phyloP scores from a whole-genome alignment of 768 basidiomycete genomes.

The Leccinum subgranulosum region DNA sequence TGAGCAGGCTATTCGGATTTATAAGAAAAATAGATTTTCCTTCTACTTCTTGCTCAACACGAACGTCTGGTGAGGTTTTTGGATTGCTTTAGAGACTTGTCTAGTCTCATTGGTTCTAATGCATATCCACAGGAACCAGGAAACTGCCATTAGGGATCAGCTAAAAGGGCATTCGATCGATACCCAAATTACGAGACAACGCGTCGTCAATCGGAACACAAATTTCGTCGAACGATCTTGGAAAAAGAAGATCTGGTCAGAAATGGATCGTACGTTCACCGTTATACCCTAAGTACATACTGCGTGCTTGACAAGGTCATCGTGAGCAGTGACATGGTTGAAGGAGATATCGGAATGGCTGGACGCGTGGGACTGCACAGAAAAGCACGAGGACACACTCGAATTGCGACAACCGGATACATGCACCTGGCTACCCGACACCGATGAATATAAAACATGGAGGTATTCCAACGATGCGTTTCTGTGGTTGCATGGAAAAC shows the following conservation, averaged over 20 bases:
- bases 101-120: not conserved
- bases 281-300: not conserved
- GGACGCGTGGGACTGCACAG: not conserved
- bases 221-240: not conserved
- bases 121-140: not conserved
- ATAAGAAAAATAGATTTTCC: not conserved
- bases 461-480: not conserved
- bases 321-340: conserved; percentile 12
- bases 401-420: not conserved
- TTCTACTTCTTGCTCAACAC: not conserved
- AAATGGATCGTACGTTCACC: not conserved
- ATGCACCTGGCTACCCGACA: not conserved
- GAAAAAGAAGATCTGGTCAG: not conserved
- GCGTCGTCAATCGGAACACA: not conserved
- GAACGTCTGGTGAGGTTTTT: not conserved
- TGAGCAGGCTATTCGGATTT: not conserved
- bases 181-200: not conserved
- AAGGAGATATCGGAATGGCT: too few species aligned
- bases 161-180: not conserved
- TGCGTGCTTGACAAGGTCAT: not conserved
- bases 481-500: not conserved
- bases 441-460: not conserved
- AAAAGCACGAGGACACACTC: not conserved
- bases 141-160: not conserved
- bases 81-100: not conserved